Percentiles rank a stretch among this genome's conserved stretches.
These are phyloP conservation scores for Pichia sp. DNA, from an alignment of 1,139 yeast species.

Conservation along the genomic window DNA sequence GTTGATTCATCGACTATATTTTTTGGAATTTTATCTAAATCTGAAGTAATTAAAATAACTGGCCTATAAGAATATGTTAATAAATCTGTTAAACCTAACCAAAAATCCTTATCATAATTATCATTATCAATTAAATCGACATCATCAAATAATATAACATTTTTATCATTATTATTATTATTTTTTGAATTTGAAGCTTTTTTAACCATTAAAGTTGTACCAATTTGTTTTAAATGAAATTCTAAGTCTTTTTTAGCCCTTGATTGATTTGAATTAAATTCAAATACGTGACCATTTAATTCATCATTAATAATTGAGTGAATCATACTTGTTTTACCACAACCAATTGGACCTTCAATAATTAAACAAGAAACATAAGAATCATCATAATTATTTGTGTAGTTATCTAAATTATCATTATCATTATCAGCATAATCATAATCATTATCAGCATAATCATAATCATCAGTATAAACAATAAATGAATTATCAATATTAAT, in stretches of 20 bases:
- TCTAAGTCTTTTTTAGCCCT: constrained; percentile 68
- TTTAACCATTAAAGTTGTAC: constrained; percentile 72
- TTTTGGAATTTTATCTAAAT: constrained; percentile 48
- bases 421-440: constrained; percentile 29
- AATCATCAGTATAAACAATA: constrained; percentile 35
- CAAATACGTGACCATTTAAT: constrained; percentile 69
- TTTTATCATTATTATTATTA: constrained; percentile 9
- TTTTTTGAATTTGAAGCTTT: background rate
- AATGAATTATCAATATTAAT: constrained; percentile 36
- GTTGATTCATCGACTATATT: constrained; percentile 38
- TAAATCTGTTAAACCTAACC: constrained; percentile 66
- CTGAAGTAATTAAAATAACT: constrained; percentile 67
- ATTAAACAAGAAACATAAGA: constrained; percentile 57
- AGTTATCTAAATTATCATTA: constrained; percentile 24
- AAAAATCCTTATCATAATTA: constrained; percentile 60
- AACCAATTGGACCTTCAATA: constrained; percentile 64
- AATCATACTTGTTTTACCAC: constrained; percentile 74
- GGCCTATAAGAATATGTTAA: constrained; percentile 70
- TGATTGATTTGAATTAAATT: constrained; percentile 66
- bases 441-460: constrained; percentile 41
- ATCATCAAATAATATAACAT: constrained; percentile 71
- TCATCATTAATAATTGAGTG: constrained; percentile 58
- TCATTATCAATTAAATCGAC: constrained; percentile 77
- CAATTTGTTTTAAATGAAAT: constrained; percentile 64
- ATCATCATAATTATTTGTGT: constrained; percentile 14